Base-by-base conservation (phyloP, 257 asterid species). In the Ocimum tenuiflorum region DNA sequence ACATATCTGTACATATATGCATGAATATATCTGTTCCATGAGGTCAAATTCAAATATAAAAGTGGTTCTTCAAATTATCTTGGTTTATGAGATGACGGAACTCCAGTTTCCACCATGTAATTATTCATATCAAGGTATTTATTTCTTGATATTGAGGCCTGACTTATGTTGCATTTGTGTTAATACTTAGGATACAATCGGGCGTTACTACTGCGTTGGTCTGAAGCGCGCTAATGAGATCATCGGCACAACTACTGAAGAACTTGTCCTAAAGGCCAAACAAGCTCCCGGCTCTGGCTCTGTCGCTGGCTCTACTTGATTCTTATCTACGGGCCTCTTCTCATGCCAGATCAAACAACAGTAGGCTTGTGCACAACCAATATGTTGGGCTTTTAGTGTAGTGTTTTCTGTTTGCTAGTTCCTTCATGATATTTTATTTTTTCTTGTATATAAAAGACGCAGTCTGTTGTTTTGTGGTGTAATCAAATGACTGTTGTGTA, bases 191-290 rank as follows among this genome's bases (percentile, higher is more conserved):
- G 96, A 89, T 61, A 20, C 95, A 7, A 85, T 89, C 41, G 96
- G 96, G 80, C 69, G 96, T 75, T 91, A 87, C 75, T 85, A 73
- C 66, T 87, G 90, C 17, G 96, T 86, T 14, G 95, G 96, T 20
- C 88, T 92, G 41, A 92, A 83, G 88, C 96, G 96, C 20, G 99
- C 96, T 46, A 92, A 89, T 65, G 97, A 89, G 84, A 89, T 92
- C 69, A 92, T 92, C 57, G 99, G 99, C 76, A 84, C 81, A 33
- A 92, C 99, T 1, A 92, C 99, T 5, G 99, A 92, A 76, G 99
- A 92, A 75, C 83, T 89, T 67, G 95, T 92, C 69, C 85, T 87
- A 43, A 92, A 89, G 80, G 99, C 99, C 46, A 83, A 73, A 68
- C 95, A 84, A 74, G 78, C 82, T 60, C 66, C 81, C 4, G 79